Base-by-base conservation (phyloP, 2,329 filamentous ascomycete species). In the Daldinia sp. region DNA sequence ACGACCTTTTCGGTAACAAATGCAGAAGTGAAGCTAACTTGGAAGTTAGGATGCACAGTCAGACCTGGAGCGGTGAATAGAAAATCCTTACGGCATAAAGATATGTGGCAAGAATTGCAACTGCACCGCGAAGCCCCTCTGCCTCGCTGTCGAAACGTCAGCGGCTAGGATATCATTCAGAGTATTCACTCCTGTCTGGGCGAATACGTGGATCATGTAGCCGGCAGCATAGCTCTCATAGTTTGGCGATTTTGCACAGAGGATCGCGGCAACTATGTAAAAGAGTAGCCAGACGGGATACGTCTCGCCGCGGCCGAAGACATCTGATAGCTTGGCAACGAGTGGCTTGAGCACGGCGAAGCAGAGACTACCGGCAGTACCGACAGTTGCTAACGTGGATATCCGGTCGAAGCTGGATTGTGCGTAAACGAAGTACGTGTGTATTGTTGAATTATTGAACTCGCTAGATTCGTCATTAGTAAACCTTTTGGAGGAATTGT, bases 311-410 rank as follows among this genome's bases (percentile, higher is more conserved):
- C 78, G 73, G 1, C 79, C 79, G 10, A 79, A 68, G 13, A 80
- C 77, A 58, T 80, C 77, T 4, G 78, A 79, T 4, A 80, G 60
- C 57, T 80, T 80, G 10, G 79, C 77, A 9, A 79, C 75, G 0
- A 77, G 77, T 0, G 78, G 76, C 64, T 81, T 81, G 15, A 75
- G 58, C 7, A 80, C 73, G 2, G 77, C 77, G 7, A 74, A 74
- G 29, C 79, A 71, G 32, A 81, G 77, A 29, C 74, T 75, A 4
- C 71, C 72, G 3, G 77, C 77, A 0, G 77, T 78, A 37, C 71
- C 72, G 5, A 79, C 63, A 1, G 76, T 75, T 2, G 74, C 72
- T 29, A 77, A 67, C 62, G 73, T 71, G 11, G 77, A 74, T 2
- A 79, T 70, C 5, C 73, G 66, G 55, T 75, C 68, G 58, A 80